Evolutionary conservation across 2,329 filamentous ascomycete genomes (phyloP).

Genomic region (Emergomyces orientalis): DNA sequence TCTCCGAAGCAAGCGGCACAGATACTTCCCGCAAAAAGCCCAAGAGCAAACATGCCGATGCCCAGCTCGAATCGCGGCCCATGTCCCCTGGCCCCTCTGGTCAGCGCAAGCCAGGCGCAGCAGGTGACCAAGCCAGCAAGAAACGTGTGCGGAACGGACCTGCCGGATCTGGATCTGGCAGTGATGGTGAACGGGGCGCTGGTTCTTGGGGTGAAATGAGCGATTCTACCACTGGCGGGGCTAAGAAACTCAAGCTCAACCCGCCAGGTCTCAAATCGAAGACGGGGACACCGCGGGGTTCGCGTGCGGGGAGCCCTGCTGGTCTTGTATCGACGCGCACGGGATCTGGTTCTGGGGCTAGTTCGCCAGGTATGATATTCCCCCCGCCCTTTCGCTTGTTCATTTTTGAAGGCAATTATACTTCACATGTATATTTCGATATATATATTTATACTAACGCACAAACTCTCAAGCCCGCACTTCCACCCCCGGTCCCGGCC

Average conservation of each 20-base stretch:
- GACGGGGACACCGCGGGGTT: conserved; percentile 39
- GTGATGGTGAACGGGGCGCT: conserved; percentile 49
- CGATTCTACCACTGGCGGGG: conserved; percentile 35
- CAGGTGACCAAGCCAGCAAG: conserved; percentile 35
- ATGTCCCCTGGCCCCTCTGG: conserved; percentile 46
- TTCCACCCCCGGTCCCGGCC: not conserved
- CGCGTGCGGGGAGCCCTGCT: conserved; percentile 36
- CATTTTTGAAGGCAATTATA: too few relatives aligned
- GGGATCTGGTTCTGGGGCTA: not conserved
- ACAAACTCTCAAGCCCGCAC: not conserved
- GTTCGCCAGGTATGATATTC: not conserved
- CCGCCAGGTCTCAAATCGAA: conserved; percentile 32
- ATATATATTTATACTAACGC: not conserved
- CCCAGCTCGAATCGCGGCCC: conserved; percentile 47
- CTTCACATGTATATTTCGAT: not conserved
- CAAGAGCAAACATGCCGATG: conserved; percentile 53
- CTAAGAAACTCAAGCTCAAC: conserved; percentile 42
- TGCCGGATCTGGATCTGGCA: conserved; percentile 40
- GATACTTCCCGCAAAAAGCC: conserved; percentile 76
- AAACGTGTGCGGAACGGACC: conserved; percentile 36
- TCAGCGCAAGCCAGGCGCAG: conserved; percentile 3
- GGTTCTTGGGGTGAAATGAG: conserved; percentile 39
- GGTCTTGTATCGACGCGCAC: conserved; percentile 3
- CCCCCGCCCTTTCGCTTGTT: not conserved
- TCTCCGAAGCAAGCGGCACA: conserved; percentile 85